Evolutionary conservation across 768 basidiomycete genomes (phyloP).

Genomic region (Inosperma sp.): DNA sequence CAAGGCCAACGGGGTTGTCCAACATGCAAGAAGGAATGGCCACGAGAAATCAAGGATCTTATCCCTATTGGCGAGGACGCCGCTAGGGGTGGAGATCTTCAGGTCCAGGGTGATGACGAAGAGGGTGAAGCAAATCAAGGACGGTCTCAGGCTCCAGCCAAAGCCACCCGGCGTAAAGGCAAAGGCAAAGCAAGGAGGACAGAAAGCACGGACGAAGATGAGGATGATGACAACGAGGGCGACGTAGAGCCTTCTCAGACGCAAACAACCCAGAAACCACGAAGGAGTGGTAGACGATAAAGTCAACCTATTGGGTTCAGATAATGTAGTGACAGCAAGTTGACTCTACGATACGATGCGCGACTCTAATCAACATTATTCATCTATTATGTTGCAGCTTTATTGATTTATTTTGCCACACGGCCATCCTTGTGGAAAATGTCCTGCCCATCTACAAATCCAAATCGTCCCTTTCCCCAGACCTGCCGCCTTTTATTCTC

Average conservation of each 20-base stretch:
- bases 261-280: conserved; percentile 24
- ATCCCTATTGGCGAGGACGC: conserved; percentile 66
- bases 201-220: conserved; percentile 23
- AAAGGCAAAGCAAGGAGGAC: conserved; percentile 28
- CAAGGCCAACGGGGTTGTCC: conserved; percentile 47
- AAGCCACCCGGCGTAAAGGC: conserved; percentile 30
- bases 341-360: neutral
- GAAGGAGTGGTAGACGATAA: conserved; percentile 25
- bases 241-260: conserved; percentile 15
- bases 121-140: conserved; percentile 40
- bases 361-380: conserved; percentile 3
- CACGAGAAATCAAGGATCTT: conserved; percentile 45
- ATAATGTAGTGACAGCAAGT: neutral
- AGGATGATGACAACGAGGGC: conserved; percentile 36
- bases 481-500: conserved; percentile 63
- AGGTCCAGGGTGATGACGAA: too few species aligned
- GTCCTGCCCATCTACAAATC: conserved; percentile 57
- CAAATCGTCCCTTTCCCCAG: conserved; percentile 87
- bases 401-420: conserved; percentile 27
- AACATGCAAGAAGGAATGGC: conserved; percentile 57
- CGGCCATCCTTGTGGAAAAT: conserved; percentile 38
- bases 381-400: conserved; percentile 3
- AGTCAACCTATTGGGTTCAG: neutral
- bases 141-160: conserved; percentile 28
- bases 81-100: conserved; percentile 54